Percentiles rank a stretch among this genome's conserved stretches.
phyloP scores from a whole-genome alignment of 2,329 filamentous ascomycete genomes.

The Huntiella bhutanensis region DNA sequence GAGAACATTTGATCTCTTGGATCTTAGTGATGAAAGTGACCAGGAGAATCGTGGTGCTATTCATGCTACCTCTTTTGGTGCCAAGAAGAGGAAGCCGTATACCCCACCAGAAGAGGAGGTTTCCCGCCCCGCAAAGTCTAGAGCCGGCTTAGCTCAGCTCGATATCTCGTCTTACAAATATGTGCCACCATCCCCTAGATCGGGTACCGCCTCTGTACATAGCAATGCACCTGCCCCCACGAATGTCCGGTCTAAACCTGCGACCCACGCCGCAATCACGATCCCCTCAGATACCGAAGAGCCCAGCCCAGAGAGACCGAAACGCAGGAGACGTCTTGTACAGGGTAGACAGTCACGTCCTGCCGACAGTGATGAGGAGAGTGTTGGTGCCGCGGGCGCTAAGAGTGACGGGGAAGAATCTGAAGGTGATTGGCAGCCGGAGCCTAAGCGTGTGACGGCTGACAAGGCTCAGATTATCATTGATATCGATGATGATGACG shows the following conservation, averaged over 20 bases:
- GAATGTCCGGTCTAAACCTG: too few relatives aligned
- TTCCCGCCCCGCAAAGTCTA: constrained; percentile 4
- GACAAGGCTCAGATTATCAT: constrained; percentile 7
- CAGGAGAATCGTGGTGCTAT: constrained; percentile 42
- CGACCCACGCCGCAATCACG: too few relatives aligned
- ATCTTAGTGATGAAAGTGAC: constrained; percentile 31
- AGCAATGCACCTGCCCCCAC: background rate
- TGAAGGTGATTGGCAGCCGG: background rate
- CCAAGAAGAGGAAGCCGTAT: background rate
- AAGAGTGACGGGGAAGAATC: constrained; percentile 1
- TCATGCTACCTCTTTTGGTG: constrained; percentile 36
- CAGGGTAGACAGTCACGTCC: constrained; percentile 12
- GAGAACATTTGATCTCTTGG: constrained; percentile 12
- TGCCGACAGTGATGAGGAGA: constrained; percentile 4
- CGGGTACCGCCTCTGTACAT: constrained; percentile 1
- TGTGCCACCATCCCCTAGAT: constrained; percentile 8
- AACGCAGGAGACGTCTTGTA: constrained; percentile 9
- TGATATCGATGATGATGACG: constrained; percentile 19
- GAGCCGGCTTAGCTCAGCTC: constrained; percentile 2
- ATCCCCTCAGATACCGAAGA: too few relatives aligned
- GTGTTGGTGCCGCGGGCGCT: too few relatives aligned
- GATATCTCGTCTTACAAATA: constrained; percentile 10
- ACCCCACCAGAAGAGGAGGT: background rate
- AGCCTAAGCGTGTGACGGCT: too few relatives aligned
- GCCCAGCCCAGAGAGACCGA: too few relatives aligned